Percentiles rank a stretch among this genome's conserved stretches.
Conservation (phyloP, 768 basidiomycete species). For the Calvatia gigantea region DNA sequence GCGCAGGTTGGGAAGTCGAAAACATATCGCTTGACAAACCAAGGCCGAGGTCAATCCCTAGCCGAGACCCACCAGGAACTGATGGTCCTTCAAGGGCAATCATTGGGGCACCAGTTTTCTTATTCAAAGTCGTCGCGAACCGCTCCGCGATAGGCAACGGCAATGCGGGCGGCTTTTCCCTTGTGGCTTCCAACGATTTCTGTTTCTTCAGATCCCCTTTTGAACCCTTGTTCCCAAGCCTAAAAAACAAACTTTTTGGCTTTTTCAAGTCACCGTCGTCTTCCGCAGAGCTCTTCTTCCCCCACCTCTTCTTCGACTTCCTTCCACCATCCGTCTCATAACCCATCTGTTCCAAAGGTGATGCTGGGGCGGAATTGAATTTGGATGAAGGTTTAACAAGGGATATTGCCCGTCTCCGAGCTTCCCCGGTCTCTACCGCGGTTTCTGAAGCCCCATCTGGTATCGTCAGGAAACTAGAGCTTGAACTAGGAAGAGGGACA, state of each 20-base stretch:
- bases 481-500: not conserved
- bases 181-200: slow-evolving; percentile 16
- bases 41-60: slow-evolving; percentile 6
- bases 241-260: slow-evolving; percentile 41
- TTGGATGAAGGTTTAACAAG: slow-evolving; percentile 18
- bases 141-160: slow-evolving; percentile 47
- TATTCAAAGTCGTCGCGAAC: slow-evolving; percentile 37
- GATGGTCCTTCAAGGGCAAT: not conserved
- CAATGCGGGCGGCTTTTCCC: slow-evolving; percentile 18
- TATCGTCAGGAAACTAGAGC: slow-evolving; percentile 2
- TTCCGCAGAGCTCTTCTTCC: slow-evolving; percentile 1
- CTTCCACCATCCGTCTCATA: slow-evolving; percentile 40
- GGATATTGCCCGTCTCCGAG: slow-evolving; percentile 23
- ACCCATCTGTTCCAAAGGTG: slow-evolving; percentile 20
- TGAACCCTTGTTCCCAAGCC: slow-evolving; percentile 35
- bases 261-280: slow-evolving; percentile 25
- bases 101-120: slow-evolving; percentile 2
- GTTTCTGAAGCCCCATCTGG: not conserved
- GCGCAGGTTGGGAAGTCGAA: not conserved
- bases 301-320: slow-evolving; percentile 18
- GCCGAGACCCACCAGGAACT: slow-evolving; percentile 14
- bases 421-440: slow-evolving; percentile 19
- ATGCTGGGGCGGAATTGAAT: slow-evolving; percentile 7
- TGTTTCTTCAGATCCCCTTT: slow-evolving; percentile 31
- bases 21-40: slow-evolving; percentile 9